These are phyloP conservation scores for Lasiosphaeriaceae sp. DNA, from an alignment of 495 filamentous ascomycete species.

Conservation along the genomic window DNA sequence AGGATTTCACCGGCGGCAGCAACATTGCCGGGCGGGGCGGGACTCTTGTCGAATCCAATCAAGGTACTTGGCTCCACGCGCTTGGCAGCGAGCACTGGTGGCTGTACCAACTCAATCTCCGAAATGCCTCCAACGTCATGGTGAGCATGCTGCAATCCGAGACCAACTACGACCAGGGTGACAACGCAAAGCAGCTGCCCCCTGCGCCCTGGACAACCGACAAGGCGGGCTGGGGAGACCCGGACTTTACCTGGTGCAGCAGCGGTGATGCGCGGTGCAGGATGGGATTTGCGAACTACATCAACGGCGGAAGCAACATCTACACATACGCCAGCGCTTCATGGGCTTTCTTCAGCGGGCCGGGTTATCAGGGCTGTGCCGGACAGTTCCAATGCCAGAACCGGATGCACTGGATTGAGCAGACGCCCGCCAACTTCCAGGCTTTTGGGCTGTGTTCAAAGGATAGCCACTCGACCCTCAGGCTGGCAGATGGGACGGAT, in stretches of 20 bases:
- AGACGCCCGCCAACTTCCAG: slow-evolving; percentile 31
- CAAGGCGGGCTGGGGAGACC: slow-evolving; percentile 45
- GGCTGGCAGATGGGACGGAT: slow-evolving; percentile 27
- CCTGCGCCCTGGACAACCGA: slow-evolving; percentile 48
- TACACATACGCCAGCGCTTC: slow-evolving; percentile 58
- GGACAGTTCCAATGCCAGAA: slow-evolving; percentile 30
- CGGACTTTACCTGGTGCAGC: slow-evolving; percentile 48
- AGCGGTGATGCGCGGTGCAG: slow-evolving; percentile 40
- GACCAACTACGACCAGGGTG: slow-evolving; percentile 85
- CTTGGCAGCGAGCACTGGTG: slow-evolving; percentile 71
- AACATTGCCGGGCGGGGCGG: slow-evolving; percentile 44
- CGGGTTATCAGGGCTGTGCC: slow-evolving; percentile 27
- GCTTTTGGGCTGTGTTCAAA: slow-evolving; percentile 39
- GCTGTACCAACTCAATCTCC: slow-evolving; percentile 73
- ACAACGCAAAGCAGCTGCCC: slow-evolving; percentile 53
- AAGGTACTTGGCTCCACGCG: slow-evolving; percentile 62
- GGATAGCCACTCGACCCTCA: slow-evolving; percentile 22
- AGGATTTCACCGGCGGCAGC: slow-evolving; percentile 47
- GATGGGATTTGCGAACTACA: slow-evolving; percentile 40
- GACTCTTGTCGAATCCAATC: slow-evolving; percentile 53
- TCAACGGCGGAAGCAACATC: slow-evolving; percentile 56
- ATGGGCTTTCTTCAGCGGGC: slow-evolving; percentile 68
- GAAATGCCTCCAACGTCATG: slow-evolving; percentile 69
- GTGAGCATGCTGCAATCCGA: slow-evolving; percentile 81
- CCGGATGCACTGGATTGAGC: slow-evolving; percentile 35